phyloP scores from a whole-genome alignment of 1,284 basidiomycete genomes.

The Apiotrichum gamsii region DNA sequence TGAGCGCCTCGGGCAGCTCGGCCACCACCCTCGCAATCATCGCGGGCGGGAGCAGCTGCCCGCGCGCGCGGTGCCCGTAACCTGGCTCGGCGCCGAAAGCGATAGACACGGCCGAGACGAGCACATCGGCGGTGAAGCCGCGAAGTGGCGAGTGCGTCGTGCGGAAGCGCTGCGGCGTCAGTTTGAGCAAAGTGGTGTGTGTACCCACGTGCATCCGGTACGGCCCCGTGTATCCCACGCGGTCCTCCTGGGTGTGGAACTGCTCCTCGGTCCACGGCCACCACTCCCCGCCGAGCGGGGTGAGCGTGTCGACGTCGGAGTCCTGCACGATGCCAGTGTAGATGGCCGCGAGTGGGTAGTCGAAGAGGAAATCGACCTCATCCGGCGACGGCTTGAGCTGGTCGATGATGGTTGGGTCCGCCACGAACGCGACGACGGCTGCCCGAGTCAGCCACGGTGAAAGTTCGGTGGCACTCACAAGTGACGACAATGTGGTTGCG shows the following conservation, averaged over 20 bases:
- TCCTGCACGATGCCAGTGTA: conserved; percentile 52
- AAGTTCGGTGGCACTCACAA: conserved; percentile 23
- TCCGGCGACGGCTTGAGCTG: conserved; percentile 55
- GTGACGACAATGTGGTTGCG: conserved; percentile 47
- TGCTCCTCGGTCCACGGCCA: conserved; percentile 72
- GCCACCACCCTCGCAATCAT: conserved; percentile 30
- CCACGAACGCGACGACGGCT: conserved; percentile 65
- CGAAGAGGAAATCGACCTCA: conserved; percentile 73
- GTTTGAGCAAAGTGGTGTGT: conserved; percentile 26
- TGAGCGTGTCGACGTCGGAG: conserved; percentile 50
- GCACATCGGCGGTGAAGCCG: conserved; percentile 75
- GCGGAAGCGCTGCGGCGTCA: conserved; percentile 65
- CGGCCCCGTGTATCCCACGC: conserved; percentile 53
- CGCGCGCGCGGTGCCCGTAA: conserved; percentile 54
- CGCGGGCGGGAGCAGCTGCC: conserved; percentile 42
- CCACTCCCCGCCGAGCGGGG: conserved; percentile 57
- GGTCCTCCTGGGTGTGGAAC: conserved; percentile 52
- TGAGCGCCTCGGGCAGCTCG: conserved; percentile 28
- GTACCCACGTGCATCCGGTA: conserved; percentile 45
- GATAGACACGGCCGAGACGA: conserved; percentile 59
- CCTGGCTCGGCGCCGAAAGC: conserved; percentile 52
- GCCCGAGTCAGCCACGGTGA: conserved; percentile 47
- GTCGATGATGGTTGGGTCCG: conserved; percentile 53
- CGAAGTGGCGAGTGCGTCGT: conserved; percentile 69
- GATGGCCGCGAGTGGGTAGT: conserved; percentile 65